Evolutionary conservation across 2,329 filamentous ascomycete species (phyloP).

Genomic region (Torrubiellomyces zombiae): DNA sequence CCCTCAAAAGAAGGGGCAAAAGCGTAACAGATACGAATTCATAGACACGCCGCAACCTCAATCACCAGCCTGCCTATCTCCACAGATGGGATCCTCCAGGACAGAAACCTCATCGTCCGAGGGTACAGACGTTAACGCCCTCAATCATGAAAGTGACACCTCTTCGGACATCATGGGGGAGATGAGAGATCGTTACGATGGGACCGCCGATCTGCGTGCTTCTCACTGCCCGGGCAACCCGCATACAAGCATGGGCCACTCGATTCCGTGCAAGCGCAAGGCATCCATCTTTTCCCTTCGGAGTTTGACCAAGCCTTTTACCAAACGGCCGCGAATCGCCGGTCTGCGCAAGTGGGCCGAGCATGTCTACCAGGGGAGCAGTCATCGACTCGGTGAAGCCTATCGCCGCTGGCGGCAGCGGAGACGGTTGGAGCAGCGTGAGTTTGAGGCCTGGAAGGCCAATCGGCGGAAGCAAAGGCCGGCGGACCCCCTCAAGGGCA

Average conservation of each 20-base stretch:
- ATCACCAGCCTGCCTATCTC: no score
- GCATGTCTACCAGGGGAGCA: constrained; percentile 11
- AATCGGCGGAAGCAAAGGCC: constrained; percentile 10
- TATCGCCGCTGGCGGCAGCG: constrained; percentile 12
- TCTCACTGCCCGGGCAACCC: no score
- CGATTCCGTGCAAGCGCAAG: constrained; percentile 14
- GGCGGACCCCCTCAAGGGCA: constrained; percentile 9
- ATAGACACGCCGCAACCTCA: neutral
- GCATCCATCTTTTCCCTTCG: constrained; percentile 15
- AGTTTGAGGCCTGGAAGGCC: constrained; percentile 10
- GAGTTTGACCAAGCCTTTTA: constrained; percentile 11
- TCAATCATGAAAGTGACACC: no score
- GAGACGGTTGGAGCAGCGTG: constrained; percentile 4
- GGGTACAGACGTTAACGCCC: no score
- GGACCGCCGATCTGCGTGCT: constrained; percentile 7
- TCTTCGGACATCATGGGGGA: constrained; percentile 2
- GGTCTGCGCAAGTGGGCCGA: constrained; percentile 14
- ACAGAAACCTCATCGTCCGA: no score
- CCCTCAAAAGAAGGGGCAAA: constrained; percentile 4
- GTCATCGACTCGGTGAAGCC: constrained; percentile 10
- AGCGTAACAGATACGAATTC: neutral
- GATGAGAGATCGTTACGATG: constrained; percentile 10
- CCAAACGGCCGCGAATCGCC: constrained; percentile 10
- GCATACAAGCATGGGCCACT: no score
- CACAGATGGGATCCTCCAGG: neutral